These are phyloP conservation scores for Lecanoromycetidae sp. DNA, from an alignment of 2,329 filamentous ascomycete genomes.

Conservation along the genomic window DNA sequence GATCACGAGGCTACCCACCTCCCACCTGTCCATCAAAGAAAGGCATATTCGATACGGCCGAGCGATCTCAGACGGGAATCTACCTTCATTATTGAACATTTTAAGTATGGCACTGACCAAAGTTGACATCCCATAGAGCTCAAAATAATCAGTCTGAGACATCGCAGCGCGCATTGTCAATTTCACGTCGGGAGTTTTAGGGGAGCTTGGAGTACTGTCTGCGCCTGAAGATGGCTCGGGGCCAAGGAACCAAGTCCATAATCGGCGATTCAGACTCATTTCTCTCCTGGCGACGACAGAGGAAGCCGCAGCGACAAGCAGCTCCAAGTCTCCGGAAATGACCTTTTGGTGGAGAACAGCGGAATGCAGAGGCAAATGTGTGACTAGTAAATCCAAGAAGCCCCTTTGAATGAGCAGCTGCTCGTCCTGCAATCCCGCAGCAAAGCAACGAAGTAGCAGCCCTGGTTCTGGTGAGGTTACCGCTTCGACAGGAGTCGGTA, in stretches of 20 bases:
- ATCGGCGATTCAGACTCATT: constrained; percentile 86
- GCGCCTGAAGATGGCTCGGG: constrained; percentile 38
- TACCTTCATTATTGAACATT: constrained; percentile 53
- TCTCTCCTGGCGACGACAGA: constrained; percentile 80
- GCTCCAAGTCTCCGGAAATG: constrained; percentile 62
- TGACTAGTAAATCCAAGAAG: constrained; percentile 84
- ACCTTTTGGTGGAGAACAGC: constrained; percentile 65
- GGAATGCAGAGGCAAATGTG: constrained; percentile 75
- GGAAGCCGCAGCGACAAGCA: constrained; percentile 69
- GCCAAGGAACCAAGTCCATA: constrained; percentile 95
- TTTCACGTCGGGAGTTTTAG: too few species aligned
- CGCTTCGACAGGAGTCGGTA: constrained; percentile 47
- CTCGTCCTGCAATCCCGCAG: constrained; percentile 73
- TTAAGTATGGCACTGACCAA: constrained; percentile 62
- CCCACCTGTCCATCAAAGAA: constrained; percentile 96
- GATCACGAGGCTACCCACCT: constrained; percentile 82
- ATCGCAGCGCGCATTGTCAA: too few species aligned
- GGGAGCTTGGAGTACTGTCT: constrained; percentile 28
- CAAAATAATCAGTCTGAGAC: constrained; percentile 69
- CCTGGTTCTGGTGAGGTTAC: constrained; percentile 84
- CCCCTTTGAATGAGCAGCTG: constrained; percentile 88
- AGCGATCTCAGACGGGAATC: constrained; percentile 55
- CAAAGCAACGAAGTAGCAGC: constrained; percentile 78
- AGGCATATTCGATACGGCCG: constrained; percentile 83
- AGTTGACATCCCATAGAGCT: constrained; percentile 61